Evolutionary conservation across 192 early-diverging fungal species (phyloP), one percentile per base, ranked within the genome.

Genomic region (Jimgerdemannia flammicorona): DNA sequence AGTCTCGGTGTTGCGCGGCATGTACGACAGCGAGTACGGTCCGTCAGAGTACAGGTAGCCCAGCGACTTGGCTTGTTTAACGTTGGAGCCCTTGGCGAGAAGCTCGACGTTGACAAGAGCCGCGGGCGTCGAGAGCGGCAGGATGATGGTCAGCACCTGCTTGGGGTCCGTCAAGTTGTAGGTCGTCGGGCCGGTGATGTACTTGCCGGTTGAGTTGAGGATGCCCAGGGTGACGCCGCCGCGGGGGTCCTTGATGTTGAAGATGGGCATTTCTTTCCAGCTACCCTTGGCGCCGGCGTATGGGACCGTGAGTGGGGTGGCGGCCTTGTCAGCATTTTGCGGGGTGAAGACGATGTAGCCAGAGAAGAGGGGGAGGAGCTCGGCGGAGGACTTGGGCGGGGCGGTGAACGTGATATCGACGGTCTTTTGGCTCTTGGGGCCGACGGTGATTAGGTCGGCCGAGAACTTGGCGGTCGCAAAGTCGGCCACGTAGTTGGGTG

Each of bases 241-340:
- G 8, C 6, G 19, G 67, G 67, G 29, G 19, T 20, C 19, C 7
- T 14, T 41, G 9, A 9, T 68, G 67, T 68, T 41, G 67, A 68
- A 40, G 67, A 68, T 18, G 67, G 67, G 67, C 67, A 19, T 19
- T 6, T 6, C 19, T 0, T 68, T 10, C 67, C 67, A 68, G 67
- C 67, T 68, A 19, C 67, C 67, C 67, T 68, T 68, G 67, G 40
- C 67, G 40, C 67, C 67, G 19, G 19, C 29, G 2, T 68, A 68
- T 9, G 67, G 67, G 40, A 68, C 40, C 9, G 18, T 18, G 8
- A 68, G 7, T 7, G 67, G 29, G 67, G 67, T 68, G 40, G 6
- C 9, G 19, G 7, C 40, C 0, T 20, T 40, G 40, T 2, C 67
- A 40, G 19, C 9, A 6, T 20, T 41, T 6, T 6, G 6, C 7